Conservation (phyloP, 2,329 filamentous ascomycete genomes). For the Aaosphaeria arxii region DNA sequence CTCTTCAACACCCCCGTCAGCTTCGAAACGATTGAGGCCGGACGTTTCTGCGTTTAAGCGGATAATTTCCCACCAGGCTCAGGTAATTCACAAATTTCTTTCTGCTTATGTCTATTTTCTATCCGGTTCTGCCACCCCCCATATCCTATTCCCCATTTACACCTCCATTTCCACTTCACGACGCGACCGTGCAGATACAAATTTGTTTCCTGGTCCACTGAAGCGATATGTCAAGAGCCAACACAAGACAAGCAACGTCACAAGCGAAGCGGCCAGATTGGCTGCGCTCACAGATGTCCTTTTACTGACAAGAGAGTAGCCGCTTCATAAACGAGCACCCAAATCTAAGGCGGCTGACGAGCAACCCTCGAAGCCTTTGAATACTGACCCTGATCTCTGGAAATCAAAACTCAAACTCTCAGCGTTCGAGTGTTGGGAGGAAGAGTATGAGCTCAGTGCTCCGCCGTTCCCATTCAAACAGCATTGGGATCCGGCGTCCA, state of each 20-base stretch:
- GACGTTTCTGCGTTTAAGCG: slow-evolving; percentile 25
- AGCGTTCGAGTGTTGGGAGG: slow-evolving; percentile 80
- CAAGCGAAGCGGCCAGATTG: too few relatives aligned
- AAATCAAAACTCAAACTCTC: slow-evolving; percentile 68
- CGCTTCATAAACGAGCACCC: slow-evolving; percentile 4
- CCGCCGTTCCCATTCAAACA: slow-evolving; percentile 90
- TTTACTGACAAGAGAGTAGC: neutral
- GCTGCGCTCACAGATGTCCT: too few relatives aligned
- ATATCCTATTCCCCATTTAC: neutral
- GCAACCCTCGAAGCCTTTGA: slow-evolving; percentile 27
- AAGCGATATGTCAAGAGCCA: too few relatives aligned
- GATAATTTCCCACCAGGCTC: slow-evolving; percentile 28
- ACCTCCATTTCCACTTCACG: neutral
- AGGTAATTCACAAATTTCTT: slow-evolving; percentile 1
- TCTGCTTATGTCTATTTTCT: too few relatives aligned
- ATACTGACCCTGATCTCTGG: slow-evolving; percentile 62
- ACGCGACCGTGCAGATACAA: neutral
- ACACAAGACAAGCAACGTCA: too few relatives aligned
- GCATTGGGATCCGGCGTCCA: slow-evolving; percentile 79
- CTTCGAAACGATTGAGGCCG: slow-evolving; percentile 16
- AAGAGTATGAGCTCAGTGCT: slow-evolving; percentile 56
- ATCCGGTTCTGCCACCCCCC: too few relatives aligned
- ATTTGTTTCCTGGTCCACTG: too few relatives aligned
- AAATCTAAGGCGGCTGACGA: slow-evolving; percentile 6
- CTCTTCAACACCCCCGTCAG: too few relatives aligned